Base-by-base conservation (phyloP, 2,329 filamentous ascomycete species). In the Colletotrichum spinosum region DNA sequence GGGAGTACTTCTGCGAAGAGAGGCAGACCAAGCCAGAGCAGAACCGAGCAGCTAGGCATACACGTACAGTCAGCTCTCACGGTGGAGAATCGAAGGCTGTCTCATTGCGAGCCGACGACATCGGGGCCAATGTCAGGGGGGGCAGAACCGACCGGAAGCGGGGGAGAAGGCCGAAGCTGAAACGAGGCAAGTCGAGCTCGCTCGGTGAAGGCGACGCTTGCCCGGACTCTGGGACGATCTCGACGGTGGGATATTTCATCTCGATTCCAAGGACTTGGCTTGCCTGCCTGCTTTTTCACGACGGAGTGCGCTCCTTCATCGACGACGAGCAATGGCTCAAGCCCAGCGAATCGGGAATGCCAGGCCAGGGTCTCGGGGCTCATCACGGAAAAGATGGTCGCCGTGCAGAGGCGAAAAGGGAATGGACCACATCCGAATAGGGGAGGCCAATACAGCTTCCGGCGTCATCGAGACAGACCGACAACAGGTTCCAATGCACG, bases 51-150 rank as follows among this genome's bases (percentile, higher is more conserved):
- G 53, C 52, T 57, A 62, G 46, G 51, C 25, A 25, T 25, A 48
- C 63, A 41, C 42, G 62, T 52, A 15, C 33, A 57, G 58, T 48
- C 53, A 57, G 58, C 59, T 62, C 48, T 53, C 52, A n/a, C 38
- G 48, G 63, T 66, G 63, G 63, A 66, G 58, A 52, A 44, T 35
- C 15, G 48, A 44, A 52, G 25, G 58, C 13, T 62, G 58, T 51
- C 42, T 59, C 33, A 39, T 60, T 65, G 51, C 35, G 49, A 45
- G 59, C 42, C 48, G 62, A 65, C 57, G 51, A 61, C 52, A 65
- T 65, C 57, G 57, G 62, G 52, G 35, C 17, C 49, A 41, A 25
- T 37, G 25, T 55, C 53, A 44, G 42, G 63, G 17, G 17, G 59
- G 48, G 25, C 35, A 62, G 41, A 44, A 50, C 33, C 49, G 50